Conservation (phyloP, 2,329 filamentous ascomycete species). For the Lecanicillium sp. region DNA sequence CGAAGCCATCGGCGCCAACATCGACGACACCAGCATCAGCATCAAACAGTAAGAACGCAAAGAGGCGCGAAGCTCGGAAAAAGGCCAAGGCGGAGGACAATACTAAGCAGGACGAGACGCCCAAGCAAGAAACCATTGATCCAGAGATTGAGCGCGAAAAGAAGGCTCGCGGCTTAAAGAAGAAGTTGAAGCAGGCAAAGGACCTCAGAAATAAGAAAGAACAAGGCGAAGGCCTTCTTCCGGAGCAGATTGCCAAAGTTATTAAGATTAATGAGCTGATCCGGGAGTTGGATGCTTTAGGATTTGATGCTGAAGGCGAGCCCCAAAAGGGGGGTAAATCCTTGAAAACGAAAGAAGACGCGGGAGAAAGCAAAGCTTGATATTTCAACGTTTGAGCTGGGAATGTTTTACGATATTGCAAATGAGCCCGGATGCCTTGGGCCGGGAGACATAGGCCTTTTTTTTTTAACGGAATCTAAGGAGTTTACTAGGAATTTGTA, state of each 20-base stretch:
- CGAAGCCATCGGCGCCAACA: slow-evolving; percentile 2
- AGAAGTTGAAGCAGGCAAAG: slow-evolving; percentile 89
- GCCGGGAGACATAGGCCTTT: too few relatives aligned
- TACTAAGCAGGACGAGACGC: slow-evolving; percentile 34
- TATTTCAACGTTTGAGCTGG: too few relatives aligned
- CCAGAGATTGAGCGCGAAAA: slow-evolving; percentile 78
- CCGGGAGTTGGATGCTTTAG: slow-evolving; percentile 74
- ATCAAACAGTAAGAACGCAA: slow-evolving; percentile 77
- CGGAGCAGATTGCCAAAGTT: slow-evolving; percentile 94
- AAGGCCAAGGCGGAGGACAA: slow-evolving; percentile 52
- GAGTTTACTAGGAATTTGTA: too few relatives aligned
- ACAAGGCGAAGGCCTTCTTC: slow-evolving; percentile 70
- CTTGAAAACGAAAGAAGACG: too few relatives aligned
- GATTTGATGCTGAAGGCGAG: slow-evolving; percentile 74
- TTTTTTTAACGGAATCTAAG: too few relatives aligned
- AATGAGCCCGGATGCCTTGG: too few relatives aligned
- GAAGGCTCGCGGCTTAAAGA: slow-evolving; percentile 82
- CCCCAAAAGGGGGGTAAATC: slow-evolving; percentile 23
- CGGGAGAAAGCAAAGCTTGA: too few relatives aligned
- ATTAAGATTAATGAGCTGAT: slow-evolving; percentile 95
- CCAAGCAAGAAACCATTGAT: slow-evolving; percentile 42
- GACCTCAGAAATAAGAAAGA: slow-evolving; percentile 90
- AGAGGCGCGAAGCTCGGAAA: slow-evolving; percentile 51
- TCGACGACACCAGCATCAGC: slow-evolving; percentile 27
- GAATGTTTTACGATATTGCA: too few relatives aligned